Evolutionary conservation across 495 filamentous ascomycete species (phyloP), one percentile per base, ranked within the genome.

Genomic region (Pseudoneurospora amorphoporcata): DNA sequence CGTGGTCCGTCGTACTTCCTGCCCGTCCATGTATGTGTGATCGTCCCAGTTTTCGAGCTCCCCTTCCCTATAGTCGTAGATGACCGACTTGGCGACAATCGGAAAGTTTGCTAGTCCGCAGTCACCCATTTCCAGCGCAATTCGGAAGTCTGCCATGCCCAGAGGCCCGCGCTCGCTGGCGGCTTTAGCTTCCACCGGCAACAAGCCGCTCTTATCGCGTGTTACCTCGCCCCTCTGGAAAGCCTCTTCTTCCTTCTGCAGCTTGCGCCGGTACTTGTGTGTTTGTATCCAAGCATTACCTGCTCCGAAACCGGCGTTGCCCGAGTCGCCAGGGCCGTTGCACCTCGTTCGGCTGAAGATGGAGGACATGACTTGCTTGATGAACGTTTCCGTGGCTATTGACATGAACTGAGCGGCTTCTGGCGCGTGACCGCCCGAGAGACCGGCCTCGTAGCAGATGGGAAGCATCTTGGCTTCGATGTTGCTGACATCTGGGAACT

Each of bases 371-470:
- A 95, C 87, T 75, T 97, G 92, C 82, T 98, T 98, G 73, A 98
- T 90, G 77, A 91, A 97, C 0, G 91, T 94, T 80, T 99, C 95
- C 3, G 93, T 92, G 3, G 95, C 95, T 58, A 94, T 89, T 32
- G 92, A 91, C 89, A 99, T 91, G 79, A 95, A 93, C 69, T 92
- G 90, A 7, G 94, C 89, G 41, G 92, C 92, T 38, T 92, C 88
- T 7, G 89, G 78, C 8, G 87, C 83, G 73, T 92, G 88, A 3
- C 94, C 93, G 32, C 86, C 87, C n/a, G 87, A 86, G 5, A 99
- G 88, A 0, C 94, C 95, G 73, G 92, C 87, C 81, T 97, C 95
- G 81, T 97, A 97, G 82, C 93, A 97, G 75, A 98, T 95, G 9
- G 95, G 94, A 19, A 93, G 85, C 92, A 98, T 96, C 72, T 94